phyloP scores from a whole-genome alignment of 345 rosid genomes.

The Rhizophora mangle region DNA sequence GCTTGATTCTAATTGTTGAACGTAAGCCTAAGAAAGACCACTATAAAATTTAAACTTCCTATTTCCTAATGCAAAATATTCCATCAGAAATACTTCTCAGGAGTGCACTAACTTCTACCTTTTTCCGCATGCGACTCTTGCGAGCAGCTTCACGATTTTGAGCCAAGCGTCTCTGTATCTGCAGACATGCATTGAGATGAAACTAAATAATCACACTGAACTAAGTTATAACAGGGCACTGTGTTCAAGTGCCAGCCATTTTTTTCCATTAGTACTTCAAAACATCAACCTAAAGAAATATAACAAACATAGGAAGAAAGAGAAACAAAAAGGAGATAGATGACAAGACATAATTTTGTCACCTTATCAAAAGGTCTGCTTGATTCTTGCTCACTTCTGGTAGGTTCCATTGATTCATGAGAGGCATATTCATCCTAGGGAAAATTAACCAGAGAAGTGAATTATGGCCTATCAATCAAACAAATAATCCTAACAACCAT shows the following conservation, averaged over 20 bases:
- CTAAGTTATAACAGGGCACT: too few species aligned
- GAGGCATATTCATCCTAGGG: slow-evolving; percentile 40
- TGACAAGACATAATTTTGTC: slow-evolving; percentile 12
- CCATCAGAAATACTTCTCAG: background rate
- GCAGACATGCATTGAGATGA: slow-evolving; percentile 10
- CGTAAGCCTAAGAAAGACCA: slow-evolving; percentile 27
- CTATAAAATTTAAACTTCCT: background rate
- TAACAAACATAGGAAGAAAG: background rate
- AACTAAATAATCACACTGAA: background rate
- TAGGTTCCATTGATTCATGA: slow-evolving; percentile 45
- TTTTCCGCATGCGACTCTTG: slow-evolving; percentile 32
- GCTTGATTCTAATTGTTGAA: slow-evolving; percentile 36
- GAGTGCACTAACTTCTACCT: slow-evolving; percentile 15
- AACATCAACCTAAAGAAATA: background rate
- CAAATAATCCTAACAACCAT: slow-evolving; percentile 10
- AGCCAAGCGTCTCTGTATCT: slow-evolving; percentile 30
- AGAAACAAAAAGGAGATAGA: background rate
- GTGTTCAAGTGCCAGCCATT: too few species aligned
- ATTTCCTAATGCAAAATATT: background rate
- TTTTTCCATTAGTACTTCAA: too few species aligned
- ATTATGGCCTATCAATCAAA: slow-evolving; percentile 10
- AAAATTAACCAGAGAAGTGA: slow-evolving; percentile 20
- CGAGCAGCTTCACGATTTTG: slow-evolving; percentile 39
- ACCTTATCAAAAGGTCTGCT: slow-evolving; percentile 61
- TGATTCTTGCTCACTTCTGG: slow-evolving; percentile 64